Evolutionary conservation across 106 monocot species (phyloP), one percentile per base, ranked within the genome.

Genomic region (Cymbidium sinense): DNA sequence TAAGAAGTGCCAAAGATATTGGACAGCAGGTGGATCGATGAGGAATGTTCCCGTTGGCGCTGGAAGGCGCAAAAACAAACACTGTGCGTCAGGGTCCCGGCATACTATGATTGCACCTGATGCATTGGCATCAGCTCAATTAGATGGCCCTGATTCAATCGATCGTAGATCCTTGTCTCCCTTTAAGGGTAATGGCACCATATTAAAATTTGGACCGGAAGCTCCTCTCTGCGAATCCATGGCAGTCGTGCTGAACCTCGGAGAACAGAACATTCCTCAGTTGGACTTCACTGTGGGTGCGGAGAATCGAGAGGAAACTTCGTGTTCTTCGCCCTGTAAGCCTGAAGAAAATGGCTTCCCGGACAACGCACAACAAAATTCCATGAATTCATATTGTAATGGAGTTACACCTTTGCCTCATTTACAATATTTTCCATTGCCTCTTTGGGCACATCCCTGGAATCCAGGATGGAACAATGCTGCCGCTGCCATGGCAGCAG

Each of bases 21-120:
- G 90, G 90, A 90, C 90, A 29, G 87, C 90, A 21, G 90, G 90
- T 2, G 90, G 90, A 5, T 81, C 90, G 9, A 90, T 90, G 90
- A 78, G 90, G 65, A 90, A 85, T 67, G 85, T 90, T 15, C 90
- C 90, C 31, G 90, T 90, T 0, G 90, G 90, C 41, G 82, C 90
- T 69, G 90, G 90, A 67, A 85, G 77, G 78, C 43, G 90, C 10
- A 90, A 87, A 62, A 83, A 36, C 34, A 90, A 90, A 73, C 64
- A 79, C 31, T 70, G 82, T 67, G 28, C 34, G 11, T 70, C 67
- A 27, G 70, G 75, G 30, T 71, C 64, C 43, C 76, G 81, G n/a
- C 76, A 79, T 2, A 23, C 67, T 10, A 34, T 64, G 41, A n/a
- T 31, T 28, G 0, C 75, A 23, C 30, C 80, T 44, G 75, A 81